phyloP scores from a whole-genome alignment of 192 early-diverging fungal species.

The Gonapodya prolifera region DNA sequence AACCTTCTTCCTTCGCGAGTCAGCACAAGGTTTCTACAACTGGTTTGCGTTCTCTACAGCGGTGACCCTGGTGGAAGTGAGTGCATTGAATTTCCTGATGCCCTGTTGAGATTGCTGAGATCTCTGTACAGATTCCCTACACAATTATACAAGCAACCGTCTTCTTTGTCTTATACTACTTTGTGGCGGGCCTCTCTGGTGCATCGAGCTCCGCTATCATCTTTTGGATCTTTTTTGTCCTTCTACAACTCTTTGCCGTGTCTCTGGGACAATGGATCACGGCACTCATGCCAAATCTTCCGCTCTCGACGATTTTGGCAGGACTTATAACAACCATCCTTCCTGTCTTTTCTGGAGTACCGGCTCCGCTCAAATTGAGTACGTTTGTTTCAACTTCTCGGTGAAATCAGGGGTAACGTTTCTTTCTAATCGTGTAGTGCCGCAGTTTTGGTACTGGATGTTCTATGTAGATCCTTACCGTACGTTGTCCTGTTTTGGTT shows the following conservation, averaged over 20 bases:
- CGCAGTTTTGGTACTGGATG: not conserved
- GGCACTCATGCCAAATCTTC: constrained; percentile 27
- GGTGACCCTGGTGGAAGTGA: not conserved
- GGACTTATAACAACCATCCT: not conserved
- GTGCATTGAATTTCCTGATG: not conserved
- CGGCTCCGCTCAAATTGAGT: not conserved
- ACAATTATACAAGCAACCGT: constrained; percentile 33
- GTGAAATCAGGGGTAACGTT: not conserved
- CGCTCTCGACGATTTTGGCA: not conserved
- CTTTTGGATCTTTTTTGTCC: constrained; percentile 40
- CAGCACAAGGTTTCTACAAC: not conserved
- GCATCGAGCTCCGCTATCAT: constrained; percentile 31
- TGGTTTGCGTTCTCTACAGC: not conserved
- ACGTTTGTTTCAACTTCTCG: not conserved
- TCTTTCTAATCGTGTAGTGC: not conserved
- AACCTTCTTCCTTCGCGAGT: constrained; percentile 31
- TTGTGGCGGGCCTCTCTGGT: constrained; percentile 37
- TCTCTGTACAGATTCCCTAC: constrained; percentile 50
- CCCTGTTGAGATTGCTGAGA: constrained; percentile 32
- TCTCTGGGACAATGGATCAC: constrained; percentile 47
- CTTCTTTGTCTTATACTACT: constrained; percentile 46
- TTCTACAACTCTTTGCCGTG: constrained; percentile 38
- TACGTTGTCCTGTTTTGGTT: not conserved
- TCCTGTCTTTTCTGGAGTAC: not conserved
- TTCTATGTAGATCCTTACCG: not conserved